Base-by-base conservation (phyloP, 306 rosid genomes). In the Castanea mollissima region DNA sequence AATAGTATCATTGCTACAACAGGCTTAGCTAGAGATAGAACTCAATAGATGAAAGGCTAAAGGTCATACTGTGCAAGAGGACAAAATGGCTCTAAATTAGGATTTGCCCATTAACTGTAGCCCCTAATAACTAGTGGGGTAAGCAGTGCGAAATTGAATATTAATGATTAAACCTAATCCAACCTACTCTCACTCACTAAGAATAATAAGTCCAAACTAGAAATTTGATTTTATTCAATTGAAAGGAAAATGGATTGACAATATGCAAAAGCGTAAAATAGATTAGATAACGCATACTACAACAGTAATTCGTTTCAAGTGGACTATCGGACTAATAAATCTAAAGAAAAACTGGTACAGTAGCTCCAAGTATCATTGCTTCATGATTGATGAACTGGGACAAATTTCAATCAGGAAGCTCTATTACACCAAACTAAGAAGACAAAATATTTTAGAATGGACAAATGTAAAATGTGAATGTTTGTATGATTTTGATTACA, bases 311-410 rank as follows among this genome's bases (percentile, higher is more conserved):
- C 3, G 1, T 49, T 49, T 15, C 54, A 49, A 49, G 54, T 49
- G 16, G 16, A 49, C 4, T 12, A 49, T 12, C 16, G 3, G 1
- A 2, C 54, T 49, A 13, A 15, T 13, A 10, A 4, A 3, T 49
- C 16, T 12, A 49, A 49, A 49, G 16, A 49, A 49, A 49, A 49
- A 49, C 54, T 10, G 5, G 54, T 62, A 20, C 23, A 25, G 25
- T 1, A 52, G 32, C 72, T 12, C 27, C 72, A 55, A 60, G 76
- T 75, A 87, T 83, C 27, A 85, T 77, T 72, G 70, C 67, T 69
- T 56, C 57, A 74, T 79, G 86, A 84, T 86, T 83, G 65, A 34
- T 44, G 60, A 52, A 75, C 64, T 69, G 41, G 77, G 76, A 75
- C 74, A 55, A 44, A 74, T 73, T 76, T 81, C 71, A 55, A 29